Evolutionary conservation across 768 basidiomycete genomes (phyloP).

Genomic region (Suillus fuscotomentosus): DNA sequence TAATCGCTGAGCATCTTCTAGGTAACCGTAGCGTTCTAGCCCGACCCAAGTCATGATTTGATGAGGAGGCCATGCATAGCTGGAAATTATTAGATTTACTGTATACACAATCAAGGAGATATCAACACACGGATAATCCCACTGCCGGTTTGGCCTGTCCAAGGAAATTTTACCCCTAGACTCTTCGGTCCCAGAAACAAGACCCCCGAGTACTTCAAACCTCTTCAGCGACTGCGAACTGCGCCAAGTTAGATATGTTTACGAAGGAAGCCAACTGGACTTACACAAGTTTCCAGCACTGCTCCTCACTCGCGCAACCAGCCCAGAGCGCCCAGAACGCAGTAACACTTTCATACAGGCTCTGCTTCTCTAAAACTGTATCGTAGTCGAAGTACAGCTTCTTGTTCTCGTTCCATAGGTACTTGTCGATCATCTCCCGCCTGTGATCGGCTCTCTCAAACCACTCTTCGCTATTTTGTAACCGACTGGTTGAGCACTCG

Average conservation of each 20-base stretch:
- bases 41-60: constrained; percentile 99
- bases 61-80: constrained; percentile 91
- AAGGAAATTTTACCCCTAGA: constrained; percentile 94
- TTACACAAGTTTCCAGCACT: constrained; percentile 90
- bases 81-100: constrained; percentile 23
- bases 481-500: constrained; percentile 55
- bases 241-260: constrained; percentile 18
- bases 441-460: constrained; percentile 85
- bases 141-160: constrained; percentile 96
- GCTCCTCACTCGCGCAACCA: constrained; percentile 94
- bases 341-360: constrained; percentile 95
- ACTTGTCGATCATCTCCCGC: constrained; percentile 82
- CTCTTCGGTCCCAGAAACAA: constrained; percentile 96
- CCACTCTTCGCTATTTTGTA: constrained; percentile 88
- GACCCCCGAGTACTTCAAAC: constrained; percentile 93
- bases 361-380: constrained; percentile 86
- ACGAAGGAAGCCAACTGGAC: constrained; percentile 31
- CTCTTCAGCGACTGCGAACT: constrained; percentile 88
- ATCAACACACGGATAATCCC: constrained; percentile 88
- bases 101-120: constrained; percentile 8
- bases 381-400: constrained; percentile 96
- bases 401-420: constrained; percentile 97
- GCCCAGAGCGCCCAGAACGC: constrained; percentile 97
- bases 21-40: constrained; percentile 91
- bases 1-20: constrained; percentile 89